Evolutionary conservation across 371 early-diverging fungal genomes (phyloP).

Genomic region (Cladochytrium tenue): DNA sequence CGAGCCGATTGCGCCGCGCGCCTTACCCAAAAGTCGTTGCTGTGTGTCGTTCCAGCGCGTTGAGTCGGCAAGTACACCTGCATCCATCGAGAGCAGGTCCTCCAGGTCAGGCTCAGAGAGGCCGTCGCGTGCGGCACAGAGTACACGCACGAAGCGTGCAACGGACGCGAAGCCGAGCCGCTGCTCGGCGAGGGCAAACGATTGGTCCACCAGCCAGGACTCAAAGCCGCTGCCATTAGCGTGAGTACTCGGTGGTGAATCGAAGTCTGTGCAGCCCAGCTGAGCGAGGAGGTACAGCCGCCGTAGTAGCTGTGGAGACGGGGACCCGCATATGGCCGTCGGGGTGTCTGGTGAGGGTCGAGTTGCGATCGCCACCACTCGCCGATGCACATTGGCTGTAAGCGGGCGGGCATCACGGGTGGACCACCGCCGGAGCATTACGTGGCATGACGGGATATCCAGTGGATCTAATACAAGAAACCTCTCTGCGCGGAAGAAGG

Average conservation of each 20-base stretch:
- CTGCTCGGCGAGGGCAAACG: conserved; percentile 15
- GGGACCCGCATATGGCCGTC: not conserved
- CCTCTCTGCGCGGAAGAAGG: too few relatives aligned
- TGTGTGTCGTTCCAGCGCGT: too few relatives aligned
- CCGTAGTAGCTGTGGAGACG: conserved; percentile 12
- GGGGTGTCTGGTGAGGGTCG: not conserved
- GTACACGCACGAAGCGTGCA: conserved; percentile 7
- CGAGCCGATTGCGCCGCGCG: too few relatives aligned
- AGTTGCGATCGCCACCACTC: conserved; percentile 15
- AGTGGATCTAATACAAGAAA: conserved; percentile 8
- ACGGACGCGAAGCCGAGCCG: conserved; percentile 15
- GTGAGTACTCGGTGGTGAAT: too few relatives aligned
- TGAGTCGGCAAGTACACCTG: conserved; percentile 16
- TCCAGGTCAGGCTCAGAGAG: conserved; percentile 21
- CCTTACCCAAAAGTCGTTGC: too few relatives aligned
- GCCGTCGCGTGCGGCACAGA: conserved; percentile 16
- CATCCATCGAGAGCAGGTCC: conserved; percentile 23
- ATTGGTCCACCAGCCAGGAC: conserved; percentile 3
- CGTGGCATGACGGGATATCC: conserved; percentile 19
- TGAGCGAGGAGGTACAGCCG: too few relatives aligned
- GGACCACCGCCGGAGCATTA: conserved; percentile 21
- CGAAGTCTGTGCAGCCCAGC: too few relatives aligned
- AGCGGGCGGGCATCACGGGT: conserved; percentile 1
- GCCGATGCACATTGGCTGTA: conserved; percentile 5
- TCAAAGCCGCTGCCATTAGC: not conserved